Base-by-base conservation (phyloP, 768 basidiomycete species). In the Trametes cinnabarina region DNA sequence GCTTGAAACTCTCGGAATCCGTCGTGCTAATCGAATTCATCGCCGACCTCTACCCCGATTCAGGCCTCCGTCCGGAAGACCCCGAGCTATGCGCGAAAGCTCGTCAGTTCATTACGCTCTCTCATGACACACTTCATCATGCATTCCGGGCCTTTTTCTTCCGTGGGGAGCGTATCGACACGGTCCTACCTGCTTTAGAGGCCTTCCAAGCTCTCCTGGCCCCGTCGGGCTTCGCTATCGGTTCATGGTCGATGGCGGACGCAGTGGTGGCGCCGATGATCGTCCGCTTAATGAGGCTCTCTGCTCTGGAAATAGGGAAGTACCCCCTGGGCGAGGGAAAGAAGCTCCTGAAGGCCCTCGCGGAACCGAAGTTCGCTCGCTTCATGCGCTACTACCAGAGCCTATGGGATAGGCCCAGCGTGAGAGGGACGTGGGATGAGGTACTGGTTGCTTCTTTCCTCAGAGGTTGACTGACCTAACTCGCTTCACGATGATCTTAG, bases 21-120 rank as follows among this genome's bases (percentile, higher is more conserved):
- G 78, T 82, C 40, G 73, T 87, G 35, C 80, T 88, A 50, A 72
- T 87, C 51, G 85, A 89, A 65, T 83, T 88, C 71, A 68, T 88
- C 54, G 83, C 83, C 9, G 86, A 87, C 66, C 71, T 86, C 51
- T 79, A 74, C 65, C 79, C 80, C 1, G 67, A 74, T 41, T 73
- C 79, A 22, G 49, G 62, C 34, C 73, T 87, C 23, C 76, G 83
- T 11, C 86, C 87, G 2, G 66, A 70, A 10, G 81, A 84, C 64
- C 81, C 82, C 0, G 76, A 87, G 37, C 63, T 67, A 3, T 80
- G 84, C 37, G 86, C 87, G 30, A 74, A 77, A 54, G 80, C 76
- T 11, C 82, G 86, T 15, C 82, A 87, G 68, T 85, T 87, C 73
- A 78, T 83, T 67, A 69, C 72, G 0, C 72, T 76, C 5, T 74